These are phyloP conservation scores for Boletus barrowsii DNA, from an alignment of 768 basidiomycete genomes.

Conservation along the genomic window DNA sequence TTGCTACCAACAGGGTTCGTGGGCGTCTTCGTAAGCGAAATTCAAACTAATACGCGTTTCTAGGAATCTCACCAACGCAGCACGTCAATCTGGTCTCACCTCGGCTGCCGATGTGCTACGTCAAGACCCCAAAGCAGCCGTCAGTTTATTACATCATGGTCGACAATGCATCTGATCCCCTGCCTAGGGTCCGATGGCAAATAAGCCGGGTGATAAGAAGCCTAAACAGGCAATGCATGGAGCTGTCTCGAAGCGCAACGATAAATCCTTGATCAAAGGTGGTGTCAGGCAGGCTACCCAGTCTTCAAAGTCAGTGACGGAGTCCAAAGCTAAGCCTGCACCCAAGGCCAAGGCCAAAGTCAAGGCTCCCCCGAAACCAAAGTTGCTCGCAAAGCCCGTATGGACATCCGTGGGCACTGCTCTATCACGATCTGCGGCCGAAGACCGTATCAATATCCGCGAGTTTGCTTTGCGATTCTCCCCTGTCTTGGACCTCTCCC, in stretches of 20 bases:
- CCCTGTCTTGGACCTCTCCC: slow-evolving; percentile 46
- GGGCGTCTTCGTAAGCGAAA: background rate
- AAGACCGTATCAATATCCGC: slow-evolving; percentile 66
- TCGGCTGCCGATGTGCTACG: slow-evolving; percentile 39
- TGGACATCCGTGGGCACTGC: slow-evolving; percentile 52
- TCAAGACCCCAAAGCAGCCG: slow-evolving; percentile 32
- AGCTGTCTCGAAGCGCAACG: slow-evolving; percentile 3
- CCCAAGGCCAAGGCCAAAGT: slow-evolving; percentile 22
- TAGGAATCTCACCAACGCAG: slow-evolving; percentile 39
- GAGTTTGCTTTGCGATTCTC: slow-evolving; percentile 72
- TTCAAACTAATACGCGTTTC: slow-evolving; percentile 7
- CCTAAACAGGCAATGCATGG: slow-evolving; percentile 3
- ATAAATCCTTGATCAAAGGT: slow-evolving; percentile 8
- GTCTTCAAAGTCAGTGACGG: slow-evolving; percentile 9
- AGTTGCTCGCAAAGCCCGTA: slow-evolving; percentile 42
- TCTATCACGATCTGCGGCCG: slow-evolving; percentile 45
- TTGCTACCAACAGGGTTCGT: slow-evolving; percentile 58
- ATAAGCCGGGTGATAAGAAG: slow-evolving; percentile 22
- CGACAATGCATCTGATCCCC: slow-evolving; percentile 6
- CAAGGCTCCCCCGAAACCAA: slow-evolving; percentile 31
- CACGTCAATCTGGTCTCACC: slow-evolving; percentile 36
- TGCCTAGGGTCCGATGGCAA: slow-evolving; percentile 28
- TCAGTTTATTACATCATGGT: slow-evolving; percentile 12
- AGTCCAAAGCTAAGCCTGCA: slow-evolving; percentile 15
- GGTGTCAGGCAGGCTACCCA: slow-evolving; percentile 3